Evolutionary conservation across 164 flowering plant genomes (phyloP).

Genomic region (Amborella trichopoda): DNA sequence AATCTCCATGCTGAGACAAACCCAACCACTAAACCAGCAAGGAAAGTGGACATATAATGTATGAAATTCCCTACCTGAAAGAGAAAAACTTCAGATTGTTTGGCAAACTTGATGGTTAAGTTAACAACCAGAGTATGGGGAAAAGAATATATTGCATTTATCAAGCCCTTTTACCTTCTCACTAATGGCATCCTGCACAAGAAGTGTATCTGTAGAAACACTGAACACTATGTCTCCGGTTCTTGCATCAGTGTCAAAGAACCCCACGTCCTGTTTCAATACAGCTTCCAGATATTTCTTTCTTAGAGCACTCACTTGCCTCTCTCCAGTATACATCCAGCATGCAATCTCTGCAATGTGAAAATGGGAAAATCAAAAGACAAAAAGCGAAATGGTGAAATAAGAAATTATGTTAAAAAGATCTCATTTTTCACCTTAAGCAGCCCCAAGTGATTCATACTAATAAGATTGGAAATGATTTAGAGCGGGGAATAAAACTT

Average conservation of each 20-base stretch:
- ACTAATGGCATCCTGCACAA: conserved; percentile 98
- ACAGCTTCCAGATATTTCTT: conserved; percentile 89
- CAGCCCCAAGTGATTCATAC: no score
- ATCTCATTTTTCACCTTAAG: no score
- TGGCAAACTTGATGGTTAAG: neutral
- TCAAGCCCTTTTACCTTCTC: conserved; percentile 59
- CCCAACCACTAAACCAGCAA: conserved; percentile 98
- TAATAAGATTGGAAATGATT: no score
- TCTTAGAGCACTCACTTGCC: conserved; percentile 74
- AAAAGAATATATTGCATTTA: neutral
- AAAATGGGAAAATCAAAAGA: no score
- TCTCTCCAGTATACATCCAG: conserved; percentile 99
- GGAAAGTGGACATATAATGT: conserved; percentile 86
- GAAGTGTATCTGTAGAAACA: conserved; percentile 92
- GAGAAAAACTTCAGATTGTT: neutral
- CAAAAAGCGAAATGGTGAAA: neutral
- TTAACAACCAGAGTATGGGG: neutral
- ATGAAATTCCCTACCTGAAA: conserved; percentile 92
- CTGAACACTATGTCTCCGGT: conserved; percentile 96
- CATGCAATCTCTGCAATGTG: conserved; percentile 64
- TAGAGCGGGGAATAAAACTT: no score
- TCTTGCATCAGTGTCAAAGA: conserved; percentile 95
- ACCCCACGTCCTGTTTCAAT: conserved; percentile 90
- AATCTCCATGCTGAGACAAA: conserved; percentile 93
- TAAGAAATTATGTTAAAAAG: no score